phyloP scores from a whole-genome alignment of 2,329 filamentous ascomycete species.

The Neofusicoccum laricinum region DNA sequence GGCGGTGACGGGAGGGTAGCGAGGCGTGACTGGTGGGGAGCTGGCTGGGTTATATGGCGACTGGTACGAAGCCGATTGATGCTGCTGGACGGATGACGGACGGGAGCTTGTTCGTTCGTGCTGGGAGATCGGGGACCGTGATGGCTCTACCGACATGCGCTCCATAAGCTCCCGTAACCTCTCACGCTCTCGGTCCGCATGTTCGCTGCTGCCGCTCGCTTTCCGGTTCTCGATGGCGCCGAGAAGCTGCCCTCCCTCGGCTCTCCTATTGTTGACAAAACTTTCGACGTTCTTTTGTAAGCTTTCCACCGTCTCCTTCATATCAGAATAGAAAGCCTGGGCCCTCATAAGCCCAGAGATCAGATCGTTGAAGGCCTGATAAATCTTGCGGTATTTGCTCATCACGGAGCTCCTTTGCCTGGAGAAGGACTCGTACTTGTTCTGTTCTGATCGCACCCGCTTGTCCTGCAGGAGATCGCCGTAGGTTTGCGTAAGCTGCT shows the following conservation, averaged over 20 bases:
- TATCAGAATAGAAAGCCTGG: constrained; percentile 90
- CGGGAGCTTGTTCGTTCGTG: constrained; percentile 14
- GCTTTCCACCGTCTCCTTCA: constrained; percentile 91
- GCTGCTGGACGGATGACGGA: constrained; percentile 41
- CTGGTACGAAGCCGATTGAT: constrained; percentile 38
- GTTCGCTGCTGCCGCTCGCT: constrained; percentile 54
- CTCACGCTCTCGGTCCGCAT: constrained; percentile 81
- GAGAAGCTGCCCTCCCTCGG: constrained; percentile 86
- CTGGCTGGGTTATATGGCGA: constrained; percentile 52
- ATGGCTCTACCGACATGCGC: constrained; percentile 77
- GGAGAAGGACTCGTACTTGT: constrained; percentile 87
- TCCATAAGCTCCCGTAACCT: constrained; percentile 89
- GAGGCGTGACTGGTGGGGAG: constrained; percentile 46
- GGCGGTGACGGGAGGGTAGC: constrained; percentile 36
- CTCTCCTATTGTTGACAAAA: constrained; percentile 90
- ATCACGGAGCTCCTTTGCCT: constrained; percentile 78
- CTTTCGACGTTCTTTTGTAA: constrained; percentile 93
- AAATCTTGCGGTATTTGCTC: constrained; percentile 83
- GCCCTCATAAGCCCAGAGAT: constrained; percentile 82
- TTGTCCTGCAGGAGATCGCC: constrained; percentile 89
- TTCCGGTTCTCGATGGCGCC: constrained; percentile 82
- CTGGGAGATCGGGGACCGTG: constrained; percentile 19
- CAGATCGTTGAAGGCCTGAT: constrained; percentile 89
- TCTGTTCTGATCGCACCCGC: constrained; percentile 88
- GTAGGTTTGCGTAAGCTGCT: constrained; percentile 85